Base-by-base conservation (phyloP, 352 stramenopile species). In the Globisporangium solare region DNA sequence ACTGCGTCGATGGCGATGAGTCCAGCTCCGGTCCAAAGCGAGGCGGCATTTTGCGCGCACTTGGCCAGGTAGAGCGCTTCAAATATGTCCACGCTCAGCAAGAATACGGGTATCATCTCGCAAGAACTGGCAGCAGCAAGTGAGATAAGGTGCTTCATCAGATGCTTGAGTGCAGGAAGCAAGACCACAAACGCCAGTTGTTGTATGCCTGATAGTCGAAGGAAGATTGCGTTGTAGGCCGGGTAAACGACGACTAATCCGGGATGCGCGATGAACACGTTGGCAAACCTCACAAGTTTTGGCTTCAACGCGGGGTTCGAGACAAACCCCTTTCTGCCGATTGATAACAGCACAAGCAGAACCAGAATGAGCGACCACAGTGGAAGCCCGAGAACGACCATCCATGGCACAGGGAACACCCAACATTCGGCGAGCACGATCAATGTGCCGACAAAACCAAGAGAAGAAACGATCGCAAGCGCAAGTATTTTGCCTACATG, bases 1-100 rank as follows among this genome's bases (percentile, higher is more conserved):
- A 53, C 15, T 40, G 7, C 22, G n/a, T 53, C 47, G 22, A 53
- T 35, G 6, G 47, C 32, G 47, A 53, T 53, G n/a, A 53, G 24
- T 14, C 24, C 47, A 13, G 22, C 47, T 22, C 47, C 32, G 1
- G 47, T 22, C 47, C 24, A 42, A n/a, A 53, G 6, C 10, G 47
- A 53, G 6, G n/a, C 21, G 0, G 43, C 18, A 22, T 48, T 17
- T 22, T 47, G 47, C 47, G 40, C 40, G 31, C 47, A 41, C 47
- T 47, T 48, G 0, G 43, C 43, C 18, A 48, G 43, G 32, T 39
- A 53, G n/a, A 53, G 18, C 6, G 47, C 47, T 21, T 53, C 32
- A 13, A 53, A 53, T n/a, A 53, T 40, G 32, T 53, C 47, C 17
- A 53, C 47, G 14, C 18, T 15, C 17, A 53, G 18, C 15, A 53